phyloP scores from a whole-genome alignment of 768 basidiomycete genomes.

The Asterophora lycoperdoides region DNA sequence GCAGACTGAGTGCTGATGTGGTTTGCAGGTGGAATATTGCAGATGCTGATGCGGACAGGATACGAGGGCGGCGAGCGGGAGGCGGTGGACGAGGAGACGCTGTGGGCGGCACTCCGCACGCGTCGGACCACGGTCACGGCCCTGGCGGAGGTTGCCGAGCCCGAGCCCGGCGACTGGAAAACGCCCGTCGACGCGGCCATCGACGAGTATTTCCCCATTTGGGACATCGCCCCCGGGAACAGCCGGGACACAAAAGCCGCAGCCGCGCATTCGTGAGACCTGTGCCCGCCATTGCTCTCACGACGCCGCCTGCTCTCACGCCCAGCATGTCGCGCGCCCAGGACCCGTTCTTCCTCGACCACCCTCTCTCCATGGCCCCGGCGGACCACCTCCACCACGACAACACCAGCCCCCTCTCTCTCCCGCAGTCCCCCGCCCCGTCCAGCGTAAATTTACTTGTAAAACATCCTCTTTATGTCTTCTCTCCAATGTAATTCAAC shows the following conservation, averaged over 20 bases:
- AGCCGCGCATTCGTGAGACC: slow-evolving; percentile 34
- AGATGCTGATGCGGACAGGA: slow-evolving; percentile 27
- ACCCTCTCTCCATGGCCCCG: slow-evolving; percentile 40
- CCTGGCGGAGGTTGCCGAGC: background rate
- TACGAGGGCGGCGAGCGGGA: slow-evolving; percentile 27
- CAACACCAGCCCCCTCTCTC: slow-evolving; percentile 17
- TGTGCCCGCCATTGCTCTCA: slow-evolving; percentile 37
- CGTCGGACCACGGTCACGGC: slow-evolving; percentile 18
- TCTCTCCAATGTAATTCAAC: slow-evolving; percentile 22
- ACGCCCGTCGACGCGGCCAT: slow-evolving; percentile 4
- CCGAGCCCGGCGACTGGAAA: background rate
- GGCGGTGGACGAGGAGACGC: slow-evolving; percentile 33
- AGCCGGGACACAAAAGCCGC: slow-evolving; percentile 26
- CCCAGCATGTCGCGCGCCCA: slow-evolving; percentile 41
- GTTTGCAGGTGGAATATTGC: slow-evolving; percentile 1
- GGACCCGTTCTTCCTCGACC: slow-evolving; percentile 44
- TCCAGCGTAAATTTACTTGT: slow-evolving; percentile 27
- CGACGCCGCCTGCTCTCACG: slow-evolving; percentile 39
- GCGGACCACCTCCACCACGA: slow-evolving; percentile 16
- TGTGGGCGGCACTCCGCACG: slow-evolving; percentile 29
- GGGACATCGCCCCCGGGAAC: slow-evolving; percentile 13
- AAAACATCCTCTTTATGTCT: slow-evolving; percentile 25
- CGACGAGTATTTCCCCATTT: slow-evolving; percentile 15
- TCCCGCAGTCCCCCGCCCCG: slow-evolving; percentile 15
- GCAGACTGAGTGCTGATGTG: slow-evolving; percentile 20